Evolutionary conservation across 768 basidiomycete species (phyloP).

Genomic region (Collybiopsis luxurians): DNA sequence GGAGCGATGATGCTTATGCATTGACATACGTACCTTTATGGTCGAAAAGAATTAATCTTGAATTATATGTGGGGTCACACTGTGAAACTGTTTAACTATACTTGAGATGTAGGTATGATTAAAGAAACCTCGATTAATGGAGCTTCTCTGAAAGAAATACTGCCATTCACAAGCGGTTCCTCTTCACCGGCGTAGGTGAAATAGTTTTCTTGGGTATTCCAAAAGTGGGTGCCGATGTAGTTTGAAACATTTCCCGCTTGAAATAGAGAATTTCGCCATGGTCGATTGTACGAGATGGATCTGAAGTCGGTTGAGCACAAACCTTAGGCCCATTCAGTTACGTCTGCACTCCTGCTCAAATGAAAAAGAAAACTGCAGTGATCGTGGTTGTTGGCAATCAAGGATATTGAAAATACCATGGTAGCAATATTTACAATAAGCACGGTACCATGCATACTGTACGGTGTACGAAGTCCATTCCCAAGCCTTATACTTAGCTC

Average conservation of each 20-base stretch:
- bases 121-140: conserved; percentile 43
- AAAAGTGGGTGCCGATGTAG: conserved; percentile 75
- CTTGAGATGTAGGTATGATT: not conserved
- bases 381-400: too few species aligned
- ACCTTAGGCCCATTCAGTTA: too few species aligned
- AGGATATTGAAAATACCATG: too few species aligned
- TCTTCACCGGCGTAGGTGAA: conserved; percentile 46
- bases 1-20: not conserved
- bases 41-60: conserved; percentile 67
- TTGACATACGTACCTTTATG: conserved; percentile 52
- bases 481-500: too few species aligned
- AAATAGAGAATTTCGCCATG: conserved; percentile 80
- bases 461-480: too few species aligned
- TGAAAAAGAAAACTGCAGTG: too few species aligned
- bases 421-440: too few species aligned
- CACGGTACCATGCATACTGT: too few species aligned
- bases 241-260: conserved; percentile 71
- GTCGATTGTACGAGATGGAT: too few species aligned
- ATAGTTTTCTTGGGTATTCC: conserved; percentile 79
- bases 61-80: conserved; percentile 51
- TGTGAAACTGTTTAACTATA: conserved; percentile 16
- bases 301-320: too few species aligned
- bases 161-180: conserved; percentile 43
- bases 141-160: conserved; percentile 68
- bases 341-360: too few species aligned